Conservation (phyloP, 225 moss, liverwort and hornwort species). For the Bryoerythrophyllum caledonicum region DNA sequence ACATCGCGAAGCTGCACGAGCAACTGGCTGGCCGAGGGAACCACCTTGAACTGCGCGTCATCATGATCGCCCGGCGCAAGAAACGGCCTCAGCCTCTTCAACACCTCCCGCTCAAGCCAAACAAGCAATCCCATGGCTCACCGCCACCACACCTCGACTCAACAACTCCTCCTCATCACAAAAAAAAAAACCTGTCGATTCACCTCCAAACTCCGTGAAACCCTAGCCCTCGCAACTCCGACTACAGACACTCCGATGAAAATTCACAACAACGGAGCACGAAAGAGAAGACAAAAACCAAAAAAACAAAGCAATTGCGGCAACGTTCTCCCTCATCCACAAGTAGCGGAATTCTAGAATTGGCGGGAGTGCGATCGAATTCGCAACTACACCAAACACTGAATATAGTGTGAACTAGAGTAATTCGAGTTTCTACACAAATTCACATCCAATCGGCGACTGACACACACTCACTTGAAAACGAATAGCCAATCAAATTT, state of each 20-base stretch:
- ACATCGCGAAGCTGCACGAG: conserved; percentile 45
- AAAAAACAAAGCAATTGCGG: too few species aligned
- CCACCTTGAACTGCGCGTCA: conserved; percentile 36
- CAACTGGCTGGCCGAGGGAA: conserved; percentile 45
- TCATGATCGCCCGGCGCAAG: conserved; percentile 32
- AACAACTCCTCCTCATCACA: conserved; percentile 18
- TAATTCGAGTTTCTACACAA: too few species aligned
- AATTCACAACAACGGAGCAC: neutral
- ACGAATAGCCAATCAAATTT: too few species aligned
- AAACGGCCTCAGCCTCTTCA: conserved; percentile 52
- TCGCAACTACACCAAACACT: too few species aligned
- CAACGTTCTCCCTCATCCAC: too few species aligned
- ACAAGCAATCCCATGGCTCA: conserved; percentile 49
- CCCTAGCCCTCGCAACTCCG: conserved; percentile 16
- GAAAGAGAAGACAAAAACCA: neutral
- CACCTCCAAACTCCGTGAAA: conserved; percentile 9
- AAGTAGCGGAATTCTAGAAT: too few species aligned
- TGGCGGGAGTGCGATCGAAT: too few species aligned
- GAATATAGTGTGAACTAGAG: too few species aligned
- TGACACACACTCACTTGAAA: too few species aligned
- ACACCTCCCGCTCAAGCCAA: conserved; percentile 48
- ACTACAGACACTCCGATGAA: neutral
- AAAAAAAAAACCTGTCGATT: neutral
- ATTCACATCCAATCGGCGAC: too few species aligned
- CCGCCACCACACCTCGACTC: conserved; percentile 28